Base-by-base conservation (phyloP, 345 rosid species). In the Jatropha curcas region DNA sequence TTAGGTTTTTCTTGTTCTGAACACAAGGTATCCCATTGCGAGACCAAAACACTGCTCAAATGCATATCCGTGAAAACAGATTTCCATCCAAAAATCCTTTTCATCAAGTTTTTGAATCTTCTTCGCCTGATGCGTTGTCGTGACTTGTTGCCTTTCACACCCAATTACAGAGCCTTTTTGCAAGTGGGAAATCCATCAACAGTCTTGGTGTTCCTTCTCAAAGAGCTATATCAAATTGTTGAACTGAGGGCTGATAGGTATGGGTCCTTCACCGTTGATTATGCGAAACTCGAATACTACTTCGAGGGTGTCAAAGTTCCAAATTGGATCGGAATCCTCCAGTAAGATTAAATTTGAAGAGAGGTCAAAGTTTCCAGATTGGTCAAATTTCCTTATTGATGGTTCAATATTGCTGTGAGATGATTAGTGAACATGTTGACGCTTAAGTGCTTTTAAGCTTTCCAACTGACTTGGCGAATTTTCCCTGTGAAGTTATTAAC, bases 401-500 rank as follows among this genome's bases (percentile, higher is more conserved):
- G n/a, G 79, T 68, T n/a, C 65, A 19, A 76, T 80, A 7, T 3
- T 19, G 4, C 76, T 67, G 28, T 50, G 2, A 74, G 45, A 8
- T 10, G 33, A 46, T 77, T 81, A 37, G 13, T 65, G 64, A 28
- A 79, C n/a, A 82, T 43, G 37, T 82, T 76, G 33, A 79, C 41
- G 64, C 48, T 33, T 74, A 14, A 76, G 83, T 4, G 7, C 58
- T 56, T 4, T 5, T 24, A 4, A 82, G 68, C 22, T 50, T 25
- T 31, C 82, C 82, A 41, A 83, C 8, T 7, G 1, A 7, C 25
- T 7, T 75, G 46, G 1, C 76, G 78, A 68, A 75, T 75, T 22
- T 37, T 13, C 14, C 79, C 81, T 19, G 25, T 28, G 55, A 83
- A 80, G 13, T 39, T 43, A 64, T 78, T 13, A 34, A 20, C 19